Base-by-base conservation (phyloP, 2,329 filamentous ascomycete genomes). In the Beauveria rudraprayagi region DNA sequence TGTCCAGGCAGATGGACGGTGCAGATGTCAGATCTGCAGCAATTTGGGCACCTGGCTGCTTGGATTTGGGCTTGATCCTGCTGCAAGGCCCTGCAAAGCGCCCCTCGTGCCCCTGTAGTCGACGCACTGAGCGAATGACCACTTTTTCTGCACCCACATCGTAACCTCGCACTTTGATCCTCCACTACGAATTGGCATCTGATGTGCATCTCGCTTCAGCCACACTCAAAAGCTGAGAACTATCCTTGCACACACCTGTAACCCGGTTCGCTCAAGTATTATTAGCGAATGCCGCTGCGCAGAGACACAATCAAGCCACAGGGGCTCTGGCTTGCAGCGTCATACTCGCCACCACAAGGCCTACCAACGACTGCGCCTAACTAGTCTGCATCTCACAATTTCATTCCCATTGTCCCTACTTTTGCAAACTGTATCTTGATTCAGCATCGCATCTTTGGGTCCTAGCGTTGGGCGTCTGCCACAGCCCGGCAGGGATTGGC, bases 181-280 rank as follows among this genome's bases (percentile, higher is more conserved):
- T 34, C 26, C 26, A 16, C 54, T 37, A 26, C 26, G 41, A 44
- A 47, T n/a, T 37, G 19, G n/a, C 54, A 56, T 56, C 54, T 46
- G 54, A 56, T 56, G 43, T 56, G 54, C 54, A 56, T 56, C 54
- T 56, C 54, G 47, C n/a, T 56, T 56, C 54, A 56, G 54, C 54
- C 41, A 56, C 41, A 28, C 54, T 41, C 54, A 28, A 37, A 43
- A 56, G 55, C 55, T 50, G 43, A 50, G 14, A 37, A 3, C 11
- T 57, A 44, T 30, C 52, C 52, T 40, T 10, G 26, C 17, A 51
- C 46, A 46, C 56, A 46, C 28, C 22, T 22, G 16, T 22, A 40
- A 51, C 30, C 56, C 30, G 40, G 34, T 16, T n/a, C 16, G 17
- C 48, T 41, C 53, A 5, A 37, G 41, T 24, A 26, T 57, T 14